phyloP scores from a whole-genome alignment of 164 flowering plant genomes.

The Brasenia schreberi region DNA sequence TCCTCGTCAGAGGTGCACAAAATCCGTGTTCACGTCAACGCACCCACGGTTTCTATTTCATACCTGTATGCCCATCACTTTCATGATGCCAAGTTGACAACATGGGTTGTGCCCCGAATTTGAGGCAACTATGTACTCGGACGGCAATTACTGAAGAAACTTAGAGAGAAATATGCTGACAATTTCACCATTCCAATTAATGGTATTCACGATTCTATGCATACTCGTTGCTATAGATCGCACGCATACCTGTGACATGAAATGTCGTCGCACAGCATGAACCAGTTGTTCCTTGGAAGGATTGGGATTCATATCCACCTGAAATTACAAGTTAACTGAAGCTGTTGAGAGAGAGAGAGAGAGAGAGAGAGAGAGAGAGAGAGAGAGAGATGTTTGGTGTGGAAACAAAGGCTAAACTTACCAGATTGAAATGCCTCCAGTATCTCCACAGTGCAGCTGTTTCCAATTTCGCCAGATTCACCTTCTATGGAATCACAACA shows the following conservation, averaged over 20 bases:
- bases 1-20: no score
- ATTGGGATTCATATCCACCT: slow-evolving; percentile 31
- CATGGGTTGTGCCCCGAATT: no score
- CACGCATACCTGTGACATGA: slow-evolving; percentile 42
- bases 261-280: slow-evolving; percentile 55
- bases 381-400: background rate
- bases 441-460: slow-evolving; percentile 66
- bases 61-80: no score
- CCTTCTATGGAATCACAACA: slow-evolving; percentile 28
- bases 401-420: slow-evolving; percentile 18
- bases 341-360: background rate
- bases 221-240: no score
- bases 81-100: no score
- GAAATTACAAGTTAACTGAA: background rate
- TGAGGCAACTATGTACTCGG: no score
- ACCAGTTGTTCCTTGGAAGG: slow-evolving; percentile 60
- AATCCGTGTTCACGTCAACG: no score
- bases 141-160: no score
- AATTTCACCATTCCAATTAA: no score
- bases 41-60: no score
- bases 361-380: background rate
- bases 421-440: slow-evolving; percentile 55
- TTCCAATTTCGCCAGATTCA: slow-evolving; percentile 63
- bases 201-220: no score
- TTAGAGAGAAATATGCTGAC: no score